Evolutionary conservation across 371 early-diverging fungal genomes (phyloP).

Genomic region (Zopfochytrium polystomum): DNA sequence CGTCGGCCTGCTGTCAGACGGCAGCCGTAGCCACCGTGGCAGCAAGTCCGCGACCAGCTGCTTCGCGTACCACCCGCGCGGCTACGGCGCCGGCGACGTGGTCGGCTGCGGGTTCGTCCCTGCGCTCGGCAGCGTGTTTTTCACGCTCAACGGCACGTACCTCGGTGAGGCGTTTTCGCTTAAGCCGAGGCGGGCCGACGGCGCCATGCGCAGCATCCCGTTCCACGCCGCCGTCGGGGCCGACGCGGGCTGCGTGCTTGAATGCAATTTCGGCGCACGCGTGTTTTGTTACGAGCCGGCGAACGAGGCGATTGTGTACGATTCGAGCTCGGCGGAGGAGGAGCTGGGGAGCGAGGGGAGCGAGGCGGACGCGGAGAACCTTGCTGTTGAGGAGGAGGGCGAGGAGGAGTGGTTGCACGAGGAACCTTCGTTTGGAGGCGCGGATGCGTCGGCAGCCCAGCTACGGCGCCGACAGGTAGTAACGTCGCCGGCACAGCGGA

Average conservation of each 20-base stretch:
- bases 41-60: not conserved
- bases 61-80: not conserved
- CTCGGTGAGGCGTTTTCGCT: constrained; percentile 14
- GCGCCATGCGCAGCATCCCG: too few relatives aligned
- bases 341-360: too few relatives aligned
- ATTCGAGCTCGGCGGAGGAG: too few relatives aligned
- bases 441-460: too few relatives aligned
- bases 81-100: not conserved
- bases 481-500: too few relatives aligned
- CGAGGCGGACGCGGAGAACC: too few relatives aligned
- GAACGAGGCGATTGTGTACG: not conserved
- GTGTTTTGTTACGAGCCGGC: not conserved
- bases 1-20: too few relatives aligned
- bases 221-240: constrained; percentile 9
- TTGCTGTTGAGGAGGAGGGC: too few relatives aligned
- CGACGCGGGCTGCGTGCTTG: not conserved
- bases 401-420: too few relatives aligned
- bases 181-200: not conserved
- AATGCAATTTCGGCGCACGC: not conserved
- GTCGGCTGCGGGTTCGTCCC: constrained; percentile 18
- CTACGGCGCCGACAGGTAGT: too few relatives aligned
- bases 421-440: too few relatives aligned
- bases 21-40: not conserved
- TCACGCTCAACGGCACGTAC: constrained; percentile 13
- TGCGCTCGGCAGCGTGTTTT: constrained; percentile 13